Percentiles rank a stretch among this genome's conserved stretches.
phyloP scores from a whole-genome alignment of 306 rosid species.

The Castanospermum australe region DNA sequence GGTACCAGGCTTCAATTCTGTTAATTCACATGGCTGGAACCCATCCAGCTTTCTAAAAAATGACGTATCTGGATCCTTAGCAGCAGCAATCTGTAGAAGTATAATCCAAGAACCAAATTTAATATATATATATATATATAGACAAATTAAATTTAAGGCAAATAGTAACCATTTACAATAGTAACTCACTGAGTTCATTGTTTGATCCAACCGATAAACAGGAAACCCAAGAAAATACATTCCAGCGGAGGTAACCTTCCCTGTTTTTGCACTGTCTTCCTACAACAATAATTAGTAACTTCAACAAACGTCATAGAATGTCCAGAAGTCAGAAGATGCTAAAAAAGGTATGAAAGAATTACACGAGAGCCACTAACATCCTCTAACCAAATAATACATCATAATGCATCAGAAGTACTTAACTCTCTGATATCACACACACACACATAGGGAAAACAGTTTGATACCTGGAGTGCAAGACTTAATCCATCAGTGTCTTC shows the following conservation, averaged over 20 bases:
- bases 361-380: neutral
- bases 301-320: constrained; percentile 26
- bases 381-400: neutral
- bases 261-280: constrained; percentile 93
- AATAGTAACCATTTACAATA: constrained; percentile 1
- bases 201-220: constrained; percentile 88
- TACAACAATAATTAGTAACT: constrained; percentile 35
- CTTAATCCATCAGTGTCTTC: constrained; percentile 87
- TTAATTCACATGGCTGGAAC: constrained; percentile 92
- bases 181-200: constrained; percentile 73
- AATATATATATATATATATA: neutral
- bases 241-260: constrained; percentile 92
- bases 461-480: constrained; percentile 87
- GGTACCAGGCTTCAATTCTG: constrained; percentile 89
- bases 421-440: neutral
- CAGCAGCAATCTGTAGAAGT: constrained; percentile 62
- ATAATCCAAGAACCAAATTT: constrained; percentile 29
- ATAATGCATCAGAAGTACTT: neutral
- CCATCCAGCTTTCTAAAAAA: constrained; percentile 92
- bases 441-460: constrained; percentile 15
- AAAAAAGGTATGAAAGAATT: neutral
- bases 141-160: constrained; percentile 11
- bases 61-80: constrained; percentile 97
- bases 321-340: neutral
- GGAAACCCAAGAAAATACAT: constrained; percentile 99